phyloP scores from a whole-genome alignment of 805 yeast species.

The Teunomyces gatunensis region DNA sequence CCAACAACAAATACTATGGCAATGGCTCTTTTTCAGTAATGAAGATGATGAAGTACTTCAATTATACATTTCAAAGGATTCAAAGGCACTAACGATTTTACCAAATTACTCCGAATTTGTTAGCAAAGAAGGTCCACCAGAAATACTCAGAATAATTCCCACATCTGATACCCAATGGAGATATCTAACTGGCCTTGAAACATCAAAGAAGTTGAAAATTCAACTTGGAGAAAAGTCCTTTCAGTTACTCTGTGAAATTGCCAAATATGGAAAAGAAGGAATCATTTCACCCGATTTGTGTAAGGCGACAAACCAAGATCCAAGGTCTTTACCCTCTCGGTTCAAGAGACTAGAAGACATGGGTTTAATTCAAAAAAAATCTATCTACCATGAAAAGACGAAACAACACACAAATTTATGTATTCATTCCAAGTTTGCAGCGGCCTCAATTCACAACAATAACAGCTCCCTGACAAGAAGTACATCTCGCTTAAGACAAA shows the following conservation, averaged over 20 bases:
- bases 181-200: conserved; percentile 50
- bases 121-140: conserved; percentile 14
- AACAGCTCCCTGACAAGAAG: conserved; percentile 21
- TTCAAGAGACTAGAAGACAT: conserved; percentile 51
- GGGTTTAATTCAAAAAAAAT: conserved; percentile 45
- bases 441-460: conserved; percentile 8
- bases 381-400: conserved; percentile 29
- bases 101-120: conserved; percentile 19
- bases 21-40: conserved; percentile 30
- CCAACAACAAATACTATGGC: conserved; percentile 40
- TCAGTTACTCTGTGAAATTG: conserved; percentile 61
- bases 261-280: conserved; percentile 54
- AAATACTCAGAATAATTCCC: conserved; percentile 29
- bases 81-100: conserved; percentile 12
- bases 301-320: conserved; percentile 61
- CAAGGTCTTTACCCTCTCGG: conserved; percentile 65
- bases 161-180: conserved; percentile 57
- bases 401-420: conserved; percentile 55
- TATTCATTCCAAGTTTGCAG: conserved; percentile 48
- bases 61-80: conserved; percentile 13
- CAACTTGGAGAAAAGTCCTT: conserved; percentile 50
- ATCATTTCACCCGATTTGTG: conserved; percentile 59
- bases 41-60: conserved; percentile 12
- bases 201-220: conserved; percentile 46
- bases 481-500: conserved; percentile 26